These are phyloP conservation scores for Daldinia grandis DNA, from an alignment of 495 filamentous ascomycete species.

Conservation along the genomic window DNA sequence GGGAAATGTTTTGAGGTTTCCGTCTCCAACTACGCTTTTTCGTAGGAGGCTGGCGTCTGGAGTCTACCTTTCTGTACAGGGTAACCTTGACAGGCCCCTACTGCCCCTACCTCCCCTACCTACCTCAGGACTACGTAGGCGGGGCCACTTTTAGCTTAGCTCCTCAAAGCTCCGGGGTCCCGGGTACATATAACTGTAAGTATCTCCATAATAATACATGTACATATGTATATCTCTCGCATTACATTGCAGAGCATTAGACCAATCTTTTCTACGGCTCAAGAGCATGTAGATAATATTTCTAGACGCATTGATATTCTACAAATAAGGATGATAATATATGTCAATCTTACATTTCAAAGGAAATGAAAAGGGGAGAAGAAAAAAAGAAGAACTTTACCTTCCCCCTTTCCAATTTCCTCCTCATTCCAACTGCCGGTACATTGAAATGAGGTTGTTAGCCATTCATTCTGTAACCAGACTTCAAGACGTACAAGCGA, in stretches of 20 bases:
- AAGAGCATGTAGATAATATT: background rate
- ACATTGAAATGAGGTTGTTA: background rate
- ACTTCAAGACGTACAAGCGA: background rate
- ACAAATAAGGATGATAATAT: background rate
- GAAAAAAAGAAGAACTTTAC: background rate
- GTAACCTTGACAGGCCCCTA: conserved; percentile 19
- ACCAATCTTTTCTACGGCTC: background rate
- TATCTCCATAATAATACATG: conserved; percentile 4
- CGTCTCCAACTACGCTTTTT: conserved; percentile 36
- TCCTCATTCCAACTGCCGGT: background rate
- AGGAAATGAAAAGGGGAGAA: background rate
- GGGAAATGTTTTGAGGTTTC: conserved; percentile 36
- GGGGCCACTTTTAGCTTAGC: conserved; percentile 34
- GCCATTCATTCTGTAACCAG: background rate
- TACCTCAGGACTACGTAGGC: conserved; percentile 32
- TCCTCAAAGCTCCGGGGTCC: conserved; percentile 33
- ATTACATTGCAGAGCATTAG: background rate
- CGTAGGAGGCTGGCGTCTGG: conserved; percentile 36
- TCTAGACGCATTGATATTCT: background rate
- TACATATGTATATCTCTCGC: background rate
- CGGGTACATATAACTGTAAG: conserved; percentile 17
- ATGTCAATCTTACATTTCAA: background rate
- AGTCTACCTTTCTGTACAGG: conserved; percentile 15
- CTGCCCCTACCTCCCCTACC: conserved; percentile 4
- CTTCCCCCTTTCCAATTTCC: background rate